Evolutionary conservation across 31 red algal genomes (phyloP).

Genomic region (Porphyra umbilicalis): DNA sequence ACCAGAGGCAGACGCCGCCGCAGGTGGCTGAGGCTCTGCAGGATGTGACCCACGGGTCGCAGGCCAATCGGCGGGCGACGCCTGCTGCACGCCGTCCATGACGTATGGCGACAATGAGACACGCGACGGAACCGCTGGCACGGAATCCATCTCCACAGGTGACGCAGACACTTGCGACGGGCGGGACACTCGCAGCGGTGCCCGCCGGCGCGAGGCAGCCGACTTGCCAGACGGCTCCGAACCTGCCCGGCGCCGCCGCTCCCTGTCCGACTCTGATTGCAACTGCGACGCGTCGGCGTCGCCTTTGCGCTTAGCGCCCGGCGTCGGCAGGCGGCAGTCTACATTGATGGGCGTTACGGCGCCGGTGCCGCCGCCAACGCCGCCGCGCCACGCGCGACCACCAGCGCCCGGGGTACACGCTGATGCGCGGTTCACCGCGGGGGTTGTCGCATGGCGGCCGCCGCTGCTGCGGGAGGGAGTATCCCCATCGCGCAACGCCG

Average conservation of each 20-base stretch:
- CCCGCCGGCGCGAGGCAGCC: neutral
- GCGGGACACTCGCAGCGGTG: neutral
- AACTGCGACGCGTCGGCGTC: neutral
- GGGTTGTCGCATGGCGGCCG: neutral
- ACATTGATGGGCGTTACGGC: neutral
- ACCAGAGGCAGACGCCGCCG: neutral
- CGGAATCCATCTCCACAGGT: neutral
- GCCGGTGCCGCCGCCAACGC: neutral
- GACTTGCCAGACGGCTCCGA: neutral
- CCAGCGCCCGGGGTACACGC: neutral
- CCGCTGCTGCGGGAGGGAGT: too few relatives aligned
- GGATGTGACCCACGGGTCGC: neutral
- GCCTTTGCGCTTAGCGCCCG: neutral
- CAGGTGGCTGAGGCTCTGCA: neutral
- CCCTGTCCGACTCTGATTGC: neutral
- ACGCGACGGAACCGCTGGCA: neutral
- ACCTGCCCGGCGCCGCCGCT: neutral
- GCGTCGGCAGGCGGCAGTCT: neutral
- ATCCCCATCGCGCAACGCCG: neutral
- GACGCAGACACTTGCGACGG: neutral
- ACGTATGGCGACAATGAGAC: neutral
- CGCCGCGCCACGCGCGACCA: neutral
- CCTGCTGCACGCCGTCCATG: neutral
- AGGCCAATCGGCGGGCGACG: neutral
- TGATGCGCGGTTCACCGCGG: neutral